Evolutionary conservation across 305 asterid genomes (phyloP).

Genomic region (Fraxinus sp.): DNA sequence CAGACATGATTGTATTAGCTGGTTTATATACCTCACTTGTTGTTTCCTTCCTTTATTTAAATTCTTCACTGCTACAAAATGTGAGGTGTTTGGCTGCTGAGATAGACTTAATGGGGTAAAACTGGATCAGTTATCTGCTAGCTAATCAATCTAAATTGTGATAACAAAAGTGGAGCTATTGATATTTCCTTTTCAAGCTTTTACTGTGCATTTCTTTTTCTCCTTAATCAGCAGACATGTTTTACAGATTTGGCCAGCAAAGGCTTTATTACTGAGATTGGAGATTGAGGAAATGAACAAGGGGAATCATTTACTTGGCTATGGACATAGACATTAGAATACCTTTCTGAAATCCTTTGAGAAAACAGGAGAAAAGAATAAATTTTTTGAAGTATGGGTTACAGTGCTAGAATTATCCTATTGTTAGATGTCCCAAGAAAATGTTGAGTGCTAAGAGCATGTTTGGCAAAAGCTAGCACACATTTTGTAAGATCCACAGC

Average conservation of each 20-base stretch:
- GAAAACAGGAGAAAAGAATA: not conserved
- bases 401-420: too few relatives aligned
- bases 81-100: constrained; percentile 2
- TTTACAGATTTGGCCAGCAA: not conserved
- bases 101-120: constrained; percentile 3
- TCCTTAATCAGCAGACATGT: not conserved
- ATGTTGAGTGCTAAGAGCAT: not conserved
- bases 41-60: not conserved
- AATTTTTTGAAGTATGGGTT: not conserved
- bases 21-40: not conserved
- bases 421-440: not conserved
- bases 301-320: not conserved
- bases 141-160: not conserved
- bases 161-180: not conserved
- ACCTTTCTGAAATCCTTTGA: not conserved
- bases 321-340: not conserved
- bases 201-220: not conserved
- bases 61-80: constrained; percentile 4
- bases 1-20: constrained; percentile 7
- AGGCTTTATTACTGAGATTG: not conserved
- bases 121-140: not conserved
- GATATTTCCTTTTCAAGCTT: not conserved
- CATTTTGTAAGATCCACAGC: too few relatives aligned
- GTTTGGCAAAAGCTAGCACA: too few relatives aligned
- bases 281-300: not conserved